phyloP scores from a whole-genome alignment of 2,329 filamentous ascomycete genomes.

The Immersiporthe knoxdaviesiana region DNA sequence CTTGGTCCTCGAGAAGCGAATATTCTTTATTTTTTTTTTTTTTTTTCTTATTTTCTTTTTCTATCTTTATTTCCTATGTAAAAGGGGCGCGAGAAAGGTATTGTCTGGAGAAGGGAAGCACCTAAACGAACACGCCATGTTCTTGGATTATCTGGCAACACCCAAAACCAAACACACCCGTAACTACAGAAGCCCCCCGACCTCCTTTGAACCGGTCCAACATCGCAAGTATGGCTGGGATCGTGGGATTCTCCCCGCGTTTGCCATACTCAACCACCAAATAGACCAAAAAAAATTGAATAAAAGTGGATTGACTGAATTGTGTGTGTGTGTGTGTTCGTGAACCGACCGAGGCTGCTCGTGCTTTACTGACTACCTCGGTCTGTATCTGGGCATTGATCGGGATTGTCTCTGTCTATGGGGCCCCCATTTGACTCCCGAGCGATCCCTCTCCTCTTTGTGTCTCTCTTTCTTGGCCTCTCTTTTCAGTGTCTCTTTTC shows the following conservation, averaged over 20 bases:
- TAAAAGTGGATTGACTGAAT: conserved; percentile 2
- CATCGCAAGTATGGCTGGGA: conserved; percentile 22
- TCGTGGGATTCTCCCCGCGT: conserved; percentile 16
- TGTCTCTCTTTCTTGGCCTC: background rate
- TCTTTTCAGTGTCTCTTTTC: background rate
- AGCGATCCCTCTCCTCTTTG: background rate
- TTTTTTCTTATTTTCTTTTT: too few species aligned
- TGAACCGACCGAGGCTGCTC: background rate
- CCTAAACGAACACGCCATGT: conserved; percentile 18
- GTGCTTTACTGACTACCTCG: background rate
- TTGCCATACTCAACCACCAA: conserved; percentile 9
- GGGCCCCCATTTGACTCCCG: background rate
- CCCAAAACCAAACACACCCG: conserved; percentile 9
- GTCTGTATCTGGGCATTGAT: background rate
- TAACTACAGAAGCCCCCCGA: conserved; percentile 18
- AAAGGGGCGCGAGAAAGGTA: conserved; percentile 24
- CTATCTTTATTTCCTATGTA: conserved; percentile 27
- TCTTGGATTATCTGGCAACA: conserved; percentile 22
- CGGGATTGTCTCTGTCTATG: background rate
- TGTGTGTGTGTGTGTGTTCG: background rate
- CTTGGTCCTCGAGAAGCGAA: conserved; percentile 17
- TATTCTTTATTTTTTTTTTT: conserved; percentile 21
- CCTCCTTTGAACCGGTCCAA: conserved; percentile 11
- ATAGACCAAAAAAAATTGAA: conserved; percentile 9
- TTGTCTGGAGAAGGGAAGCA: conserved; percentile 10